Evolutionary conservation across 331 rosid species (phyloP).

Genomic region (Malus hybrid): DNA sequence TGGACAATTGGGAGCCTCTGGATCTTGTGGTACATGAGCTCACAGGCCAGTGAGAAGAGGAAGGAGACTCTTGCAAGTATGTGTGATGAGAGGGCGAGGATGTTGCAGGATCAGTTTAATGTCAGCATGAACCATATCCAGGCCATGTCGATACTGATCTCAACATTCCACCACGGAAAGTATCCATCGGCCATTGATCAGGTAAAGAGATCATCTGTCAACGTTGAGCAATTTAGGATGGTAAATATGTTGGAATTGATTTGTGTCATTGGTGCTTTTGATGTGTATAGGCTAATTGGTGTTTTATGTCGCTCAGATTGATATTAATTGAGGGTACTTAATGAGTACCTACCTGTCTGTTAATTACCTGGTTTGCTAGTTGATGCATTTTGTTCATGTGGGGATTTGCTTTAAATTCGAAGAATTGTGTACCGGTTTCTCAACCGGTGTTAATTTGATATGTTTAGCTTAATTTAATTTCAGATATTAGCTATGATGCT

Average conservation of each 20-base stretch:
- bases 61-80: slow-evolving; percentile 81
- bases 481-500: slow-evolving; percentile 3
- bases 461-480: slow-evolving; percentile 2
- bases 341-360: not conserved
- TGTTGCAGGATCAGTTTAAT: slow-evolving; percentile 97
- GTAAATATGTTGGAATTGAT: not conserved
- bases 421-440: not conserved
- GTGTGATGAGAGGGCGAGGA: slow-evolving; percentile 98
- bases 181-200: slow-evolving; percentile 89
- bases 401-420: slow-evolving; percentile 1
- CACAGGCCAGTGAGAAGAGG: slow-evolving; percentile 72
- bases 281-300: slow-evolving; percentile 3
- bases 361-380: not conserved
- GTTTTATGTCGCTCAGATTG: not conserved
- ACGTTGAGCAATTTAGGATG: not conserved
- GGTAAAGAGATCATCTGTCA: slow-evolving; percentile 33
- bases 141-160: slow-evolving; percentile 93
- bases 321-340: not conserved
- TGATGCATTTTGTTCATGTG: not conserved
- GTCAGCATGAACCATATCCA: slow-evolving; percentile 98
- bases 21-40: slow-evolving; percentile 60
- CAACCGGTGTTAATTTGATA: not conserved
- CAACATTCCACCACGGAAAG: slow-evolving; percentile 87
- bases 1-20: slow-evolving; percentile 47
- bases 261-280: not conserved